Evolutionary conservation across 257 asterid species (phyloP).

Genomic region (Salvia splendens): DNA sequence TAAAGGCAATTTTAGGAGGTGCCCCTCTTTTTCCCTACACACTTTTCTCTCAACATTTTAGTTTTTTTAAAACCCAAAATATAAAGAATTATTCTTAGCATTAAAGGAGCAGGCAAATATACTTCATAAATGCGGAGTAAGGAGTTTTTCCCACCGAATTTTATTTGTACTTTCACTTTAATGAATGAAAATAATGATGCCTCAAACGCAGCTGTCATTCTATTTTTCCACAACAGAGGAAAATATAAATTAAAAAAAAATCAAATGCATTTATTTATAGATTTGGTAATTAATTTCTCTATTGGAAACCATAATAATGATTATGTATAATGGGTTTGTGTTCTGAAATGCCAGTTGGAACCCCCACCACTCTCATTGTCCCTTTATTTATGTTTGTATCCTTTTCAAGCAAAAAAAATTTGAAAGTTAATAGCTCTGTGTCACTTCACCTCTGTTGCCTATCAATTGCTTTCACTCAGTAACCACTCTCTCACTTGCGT

Average conservation of each 20-base stretch:
- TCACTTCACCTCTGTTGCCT: slow-evolving; percentile 29
- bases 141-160: not conserved
- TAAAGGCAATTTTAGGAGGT: no score
- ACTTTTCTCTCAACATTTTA: not conserved
- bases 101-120: no score
- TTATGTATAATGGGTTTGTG: not conserved
- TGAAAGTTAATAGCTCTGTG: slow-evolving; percentile 34
- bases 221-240: not conserved
- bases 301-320: not conserved
- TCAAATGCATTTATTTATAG: not conserved
- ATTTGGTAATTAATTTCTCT: not conserved
- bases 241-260: not conserved
- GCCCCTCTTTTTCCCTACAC: no score
- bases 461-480: slow-evolving; percentile 35
- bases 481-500: slow-evolving; percentile 2
- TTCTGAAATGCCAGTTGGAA: not conserved
- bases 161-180: not conserved
- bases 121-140: not conserved
- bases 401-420: slow-evolving; percentile 20
- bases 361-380: slow-evolving; percentile 15
- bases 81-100: no score
- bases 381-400: slow-evolving; percentile 33
- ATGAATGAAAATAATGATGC: not conserved
- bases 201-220: not conserved
- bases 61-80: no score